Evolutionary conservation across 208 protist genomes (phyloP).

Genomic region (Leishmania gerbilli): DNA sequence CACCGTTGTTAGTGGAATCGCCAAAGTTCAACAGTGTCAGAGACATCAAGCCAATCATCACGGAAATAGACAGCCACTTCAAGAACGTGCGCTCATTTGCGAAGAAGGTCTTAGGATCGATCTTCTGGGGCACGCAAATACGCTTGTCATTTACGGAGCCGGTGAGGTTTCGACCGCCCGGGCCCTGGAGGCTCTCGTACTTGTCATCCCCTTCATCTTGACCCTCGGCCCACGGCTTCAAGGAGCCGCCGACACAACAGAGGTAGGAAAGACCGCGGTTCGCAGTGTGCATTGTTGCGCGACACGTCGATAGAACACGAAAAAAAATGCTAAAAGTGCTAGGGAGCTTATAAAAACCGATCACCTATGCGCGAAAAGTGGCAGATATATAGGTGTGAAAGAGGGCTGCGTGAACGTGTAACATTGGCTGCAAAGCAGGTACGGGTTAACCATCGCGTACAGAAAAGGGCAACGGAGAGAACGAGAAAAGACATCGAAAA

Average conservation of each 20-base stretch:
- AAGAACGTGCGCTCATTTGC: slow-evolving; percentile 94
- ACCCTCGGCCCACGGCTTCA: slow-evolving; percentile 88
- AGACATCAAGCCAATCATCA: slow-evolving; percentile 89
- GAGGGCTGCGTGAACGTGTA: background rate
- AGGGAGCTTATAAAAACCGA: background rate
- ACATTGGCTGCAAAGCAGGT: background rate
- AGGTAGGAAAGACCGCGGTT: slow-evolving; percentile 68
- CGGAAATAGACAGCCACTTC: slow-evolving; percentile 92
- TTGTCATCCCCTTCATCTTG: slow-evolving; percentile 88
- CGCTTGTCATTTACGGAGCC: slow-evolving; percentile 87
- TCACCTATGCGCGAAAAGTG: slow-evolving; percentile 3
- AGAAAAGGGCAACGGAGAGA: background rate
- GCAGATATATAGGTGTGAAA: slow-evolving; percentile 9
- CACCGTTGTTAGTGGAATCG: slow-evolving; percentile 73
- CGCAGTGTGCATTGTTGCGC: slow-evolving; percentile 36
- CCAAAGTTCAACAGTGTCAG: slow-evolving; percentile 87
- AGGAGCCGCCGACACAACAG: slow-evolving; percentile 62
- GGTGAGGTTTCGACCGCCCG: slow-evolving; percentile 71
- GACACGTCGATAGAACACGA: background rate
- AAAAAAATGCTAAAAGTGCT: background rate
- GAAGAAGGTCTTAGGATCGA: slow-evolving; percentile 94
- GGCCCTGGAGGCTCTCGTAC: slow-evolving; percentile 76
- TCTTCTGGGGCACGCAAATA: slow-evolving; percentile 91
- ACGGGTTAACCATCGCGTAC: background rate
- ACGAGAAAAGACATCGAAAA: background rate